Conservation (phyloP, 2,329 filamentous ascomycete species). For the Phyllosticta paracitricarpa region DNA sequence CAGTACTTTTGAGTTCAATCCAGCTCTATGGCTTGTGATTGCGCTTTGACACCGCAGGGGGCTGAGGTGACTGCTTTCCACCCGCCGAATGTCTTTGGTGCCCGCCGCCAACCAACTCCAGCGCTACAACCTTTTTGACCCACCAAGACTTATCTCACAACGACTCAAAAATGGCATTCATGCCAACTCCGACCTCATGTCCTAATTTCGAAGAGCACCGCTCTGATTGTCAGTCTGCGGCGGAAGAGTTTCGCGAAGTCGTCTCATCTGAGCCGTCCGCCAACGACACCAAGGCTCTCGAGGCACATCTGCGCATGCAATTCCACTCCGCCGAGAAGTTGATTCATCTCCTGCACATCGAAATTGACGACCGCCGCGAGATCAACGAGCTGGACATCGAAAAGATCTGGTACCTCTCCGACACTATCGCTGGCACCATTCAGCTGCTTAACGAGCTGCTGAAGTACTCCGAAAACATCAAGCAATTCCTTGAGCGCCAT, state of each 20-base stretch:
- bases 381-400: background rate
- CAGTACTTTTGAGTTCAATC: too few species aligned
- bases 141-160: background rate
- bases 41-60: too few species aligned
- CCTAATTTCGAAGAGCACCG: background rate
- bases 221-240: background rate
- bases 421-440: background rate
- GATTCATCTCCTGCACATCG: conserved; percentile 6
- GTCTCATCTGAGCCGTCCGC: background rate
- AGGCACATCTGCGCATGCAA: conserved; percentile 2
- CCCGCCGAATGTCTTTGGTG: background rate
- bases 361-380: conserved; percentile 9
- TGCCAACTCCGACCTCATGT: background rate
- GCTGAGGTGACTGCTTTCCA: background rate
- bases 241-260: background rate
- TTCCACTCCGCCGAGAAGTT: conserved; percentile 6
- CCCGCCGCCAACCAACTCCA: background rate
- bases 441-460: background rate
- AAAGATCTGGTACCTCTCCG: background rate
- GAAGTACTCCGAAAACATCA: background rate
- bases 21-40: too few species aligned
- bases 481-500: background rate
- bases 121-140: background rate
- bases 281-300: background rate
- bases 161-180: background rate